phyloP scores from a whole-genome alignment of 805 yeast species.

The Starmerella riodocensis region DNA sequence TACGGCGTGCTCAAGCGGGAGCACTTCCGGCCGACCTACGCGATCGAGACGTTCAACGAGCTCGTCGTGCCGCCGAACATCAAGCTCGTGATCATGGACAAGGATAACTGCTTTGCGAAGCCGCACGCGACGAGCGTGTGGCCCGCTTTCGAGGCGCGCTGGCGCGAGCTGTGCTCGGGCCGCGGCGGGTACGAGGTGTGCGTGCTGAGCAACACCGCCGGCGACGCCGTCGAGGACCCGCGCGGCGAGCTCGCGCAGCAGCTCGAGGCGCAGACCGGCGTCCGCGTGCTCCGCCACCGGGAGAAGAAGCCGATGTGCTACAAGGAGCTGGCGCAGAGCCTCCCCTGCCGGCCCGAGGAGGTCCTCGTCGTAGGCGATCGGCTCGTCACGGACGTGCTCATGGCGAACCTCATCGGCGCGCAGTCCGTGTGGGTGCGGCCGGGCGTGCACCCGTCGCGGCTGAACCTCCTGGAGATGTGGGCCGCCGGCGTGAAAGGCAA shows the following conservation, averaged over 20 bases:
- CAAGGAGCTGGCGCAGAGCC: slow-evolving; percentile 50
- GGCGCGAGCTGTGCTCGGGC: slow-evolving; percentile 33
- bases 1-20: slow-evolving; percentile 9
- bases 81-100: slow-evolving; percentile 75
- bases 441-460: slow-evolving; percentile 42
- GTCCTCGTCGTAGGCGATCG: slow-evolving; percentile 86
- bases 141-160: slow-evolving; percentile 50
- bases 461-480: slow-evolving; percentile 20
- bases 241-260: slow-evolving; percentile 44
- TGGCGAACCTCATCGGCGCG: slow-evolving; percentile 91
- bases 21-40: slow-evolving; percentile 17
- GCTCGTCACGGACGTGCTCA: slow-evolving; percentile 74
- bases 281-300: slow-evolving; percentile 27
- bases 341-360: slow-evolving; percentile 40
- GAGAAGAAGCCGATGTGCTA: slow-evolving; percentile 32
- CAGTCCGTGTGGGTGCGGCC: slow-evolving; percentile 70
- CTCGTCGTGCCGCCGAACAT: slow-evolving; percentile 28
- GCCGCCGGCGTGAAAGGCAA: too few relatives aligned
- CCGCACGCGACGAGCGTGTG: slow-evolving; percentile 70
- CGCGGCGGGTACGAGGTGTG: slow-evolving; percentile 42
- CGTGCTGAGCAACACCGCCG: slow-evolving; percentile 88
- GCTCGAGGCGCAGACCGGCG: slow-evolving; percentile 43
- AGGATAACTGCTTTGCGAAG: slow-evolving; percentile 87
- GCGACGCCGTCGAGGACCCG: slow-evolving; percentile 57
- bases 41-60: slow-evolving; percentile 12